phyloP scores from a whole-genome alignment of 257 asterid genomes.

The Gentiana straminea region DNA sequence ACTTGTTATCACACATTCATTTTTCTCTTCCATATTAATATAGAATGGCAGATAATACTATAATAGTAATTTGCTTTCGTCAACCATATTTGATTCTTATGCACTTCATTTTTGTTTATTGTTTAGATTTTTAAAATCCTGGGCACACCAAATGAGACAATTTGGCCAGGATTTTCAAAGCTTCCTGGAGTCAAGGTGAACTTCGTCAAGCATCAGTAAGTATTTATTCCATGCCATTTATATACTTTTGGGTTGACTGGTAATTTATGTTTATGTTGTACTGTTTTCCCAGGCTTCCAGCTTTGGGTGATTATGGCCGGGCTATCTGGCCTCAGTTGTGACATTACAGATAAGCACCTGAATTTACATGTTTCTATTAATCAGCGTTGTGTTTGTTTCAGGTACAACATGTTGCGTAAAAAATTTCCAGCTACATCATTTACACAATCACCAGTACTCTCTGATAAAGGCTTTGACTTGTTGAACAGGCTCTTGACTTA shows the following conservation, averaged over 20 bases:
- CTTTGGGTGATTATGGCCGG: slow-evolving; percentile 71
- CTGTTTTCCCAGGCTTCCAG: slow-evolving; percentile 90
- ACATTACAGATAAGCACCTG: slow-evolving; percentile 21
- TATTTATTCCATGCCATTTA: slow-evolving; percentile 20
- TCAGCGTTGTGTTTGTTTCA: slow-evolving; percentile 31
- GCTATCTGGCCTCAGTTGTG: slow-evolving; percentile 57
- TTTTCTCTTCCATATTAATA: not conserved
- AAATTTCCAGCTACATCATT: slow-evolving; percentile 63
- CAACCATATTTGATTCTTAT: not conserved
- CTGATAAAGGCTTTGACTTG: slow-evolving; percentile 86
- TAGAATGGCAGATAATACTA: not conserved
- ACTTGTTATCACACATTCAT: slow-evolving; percentile 1
- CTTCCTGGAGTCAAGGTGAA: slow-evolving; percentile 78
- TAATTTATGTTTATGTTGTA: slow-evolving; percentile 15
- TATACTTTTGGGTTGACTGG: not conserved
- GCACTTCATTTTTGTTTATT: not conserved
- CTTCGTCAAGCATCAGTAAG: slow-evolving; percentile 82
- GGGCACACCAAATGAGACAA: slow-evolving; percentile 81
- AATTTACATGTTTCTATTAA: slow-evolving; percentile 41
- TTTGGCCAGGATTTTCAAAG: slow-evolving; percentile 82
- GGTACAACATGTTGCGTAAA: slow-evolving; percentile 56
- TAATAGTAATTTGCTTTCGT: not conserved
- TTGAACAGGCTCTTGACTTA: slow-evolving; percentile 65
- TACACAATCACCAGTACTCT: slow-evolving; percentile 70
- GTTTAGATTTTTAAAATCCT: slow-evolving; percentile 64